Evolutionary conservation across 352 stramenopile species (phyloP), one percentile per base, ranked within the genome.

Genomic region (Globisporangium heterothallicum): DNA sequence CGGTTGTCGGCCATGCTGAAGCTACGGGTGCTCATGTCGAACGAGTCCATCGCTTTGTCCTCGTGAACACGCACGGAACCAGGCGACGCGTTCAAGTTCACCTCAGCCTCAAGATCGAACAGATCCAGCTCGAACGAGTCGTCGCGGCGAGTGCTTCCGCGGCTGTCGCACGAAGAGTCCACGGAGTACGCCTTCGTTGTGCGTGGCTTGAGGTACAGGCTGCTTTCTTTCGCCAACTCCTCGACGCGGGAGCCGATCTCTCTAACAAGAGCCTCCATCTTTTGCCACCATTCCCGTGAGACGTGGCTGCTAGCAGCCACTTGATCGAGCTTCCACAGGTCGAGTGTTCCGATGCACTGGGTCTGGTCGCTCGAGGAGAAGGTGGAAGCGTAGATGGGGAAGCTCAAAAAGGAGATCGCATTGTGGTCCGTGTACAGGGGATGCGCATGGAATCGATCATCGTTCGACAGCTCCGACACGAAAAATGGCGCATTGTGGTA

Each of bases 401-500:
- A 68, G 41, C 75, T 89, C n/a, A 90, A 49, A 45, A 87, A 69
- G 19, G 74, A 85, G 25, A 78, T 59, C 10, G 72, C 70, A 44
- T 72, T 60, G 19, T 79, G 66, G 14, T 92, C 82, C 0, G 73
- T 79, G 38, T 72, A 66, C 2, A 92, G 61, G 25, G 82, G 82
- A 49, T 90, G 82, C 0, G 71, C 79, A 24, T 66, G 73, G 51
- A 92, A 81, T 7, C 82, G 82, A 7, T 64, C 61, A 52, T 92
- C 82, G 5, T 76, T 56, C 25, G 66, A 66, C 41, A 86, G 64
- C 30, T 90, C 74, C 0, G 67, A 42, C 22, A 92, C 75, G 53
- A 92, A 88, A 49, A 92, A 86, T 1, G 75, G 65, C 1, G 65
- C 48, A n/a, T 70, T 56, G 60, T 92, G 70, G 56, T 78, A 80